phyloP scores from a whole-genome alignment of 345 rosid genomes.

The Brassica incana region DNA sequence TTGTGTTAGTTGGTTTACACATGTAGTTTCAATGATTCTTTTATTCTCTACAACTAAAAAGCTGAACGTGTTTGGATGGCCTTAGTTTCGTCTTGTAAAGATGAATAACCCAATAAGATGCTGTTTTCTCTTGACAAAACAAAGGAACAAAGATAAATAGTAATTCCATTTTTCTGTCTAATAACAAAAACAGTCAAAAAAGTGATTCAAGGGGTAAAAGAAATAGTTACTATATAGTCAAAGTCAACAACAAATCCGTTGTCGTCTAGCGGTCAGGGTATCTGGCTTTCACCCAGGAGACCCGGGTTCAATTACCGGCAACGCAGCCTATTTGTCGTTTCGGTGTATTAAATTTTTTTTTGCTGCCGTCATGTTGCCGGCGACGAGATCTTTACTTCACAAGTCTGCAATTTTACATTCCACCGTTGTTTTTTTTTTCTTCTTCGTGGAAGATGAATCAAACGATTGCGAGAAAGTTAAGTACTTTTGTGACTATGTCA shows the following conservation, averaged over 20 bases:
- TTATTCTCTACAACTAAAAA: slow-evolving; percentile 14
- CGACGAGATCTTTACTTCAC: slow-evolving; percentile 25
- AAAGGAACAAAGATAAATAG: slow-evolving; percentile 13
- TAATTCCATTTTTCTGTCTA: background rate
- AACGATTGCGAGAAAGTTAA: slow-evolving; percentile 21
- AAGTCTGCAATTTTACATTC: slow-evolving; percentile 9
- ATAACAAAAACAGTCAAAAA: background rate
- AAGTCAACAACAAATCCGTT: slow-evolving; percentile 44
- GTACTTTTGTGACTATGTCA: background rate
- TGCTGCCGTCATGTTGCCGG: slow-evolving; percentile 6
- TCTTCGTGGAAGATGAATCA: slow-evolving; percentile 27
- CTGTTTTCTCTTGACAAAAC: slow-evolving; percentile 26
- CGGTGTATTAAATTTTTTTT: background rate
- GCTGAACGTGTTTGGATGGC: slow-evolving; percentile 22
- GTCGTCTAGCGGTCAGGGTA: slow-evolving; percentile 98
- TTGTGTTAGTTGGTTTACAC: background rate
- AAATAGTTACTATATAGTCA: background rate
- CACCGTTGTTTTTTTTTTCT: background rate
- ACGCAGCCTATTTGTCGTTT: slow-evolving; percentile 43
- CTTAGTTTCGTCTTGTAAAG: slow-evolving; percentile 18
- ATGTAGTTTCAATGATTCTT: slow-evolving; percentile 43
- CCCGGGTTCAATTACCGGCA: slow-evolving; percentile 99
- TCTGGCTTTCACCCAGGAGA: slow-evolving; percentile 97
- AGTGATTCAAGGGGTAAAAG: background rate
- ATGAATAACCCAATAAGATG: background rate